Base-by-base conservation (phyloP, 108 stramenopile genomes). In the Fragilaria crotonensis region DNA sequence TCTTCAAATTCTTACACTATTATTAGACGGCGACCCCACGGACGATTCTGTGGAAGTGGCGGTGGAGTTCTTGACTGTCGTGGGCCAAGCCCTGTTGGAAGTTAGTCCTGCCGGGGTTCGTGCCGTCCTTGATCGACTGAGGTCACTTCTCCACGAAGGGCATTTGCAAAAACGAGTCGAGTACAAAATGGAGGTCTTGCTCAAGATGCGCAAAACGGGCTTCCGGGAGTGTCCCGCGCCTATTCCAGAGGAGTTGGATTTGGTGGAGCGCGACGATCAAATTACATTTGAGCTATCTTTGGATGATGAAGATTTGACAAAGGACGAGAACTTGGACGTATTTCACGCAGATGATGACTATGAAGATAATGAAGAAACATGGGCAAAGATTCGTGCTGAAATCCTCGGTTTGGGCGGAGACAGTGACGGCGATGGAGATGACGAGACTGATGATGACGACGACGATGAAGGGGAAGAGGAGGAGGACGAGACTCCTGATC, bases 11-110 rank as follows among this genome's bases (percentile, higher is more conserved):
- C 76, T 98, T 29, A 94, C 93, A 3, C 75, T 99, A 27, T 71
- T 99, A 29, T 64, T 99, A 55, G 96, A 94, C 60, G 91, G 87
- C 9, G 83, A 90, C 49, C 95, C 96, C 5, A 99, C 99, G 45
- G 90, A 97, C 62, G 96, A 97, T 81, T 84, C 83, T 0, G 95
- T 98, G 9, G 96, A 98, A 70, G 93, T 99, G 30, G 99, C 97
- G 26, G 91, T 97, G 30, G 67, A 79, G 36, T 90, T 97, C 54
- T 77, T 93, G 50, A 87, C 84, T 65, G 83, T 94, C 52, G 83
- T 89, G n/a, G 95, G 95, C 1, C 67, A 81, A 51, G 70, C 84
- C 1, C 54, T 99, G 44, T 48, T 75, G 45, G 90, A 99, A 57
- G 73, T 86, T 4, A 86, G 81, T 60, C 96, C 97, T 0, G 77